A percentile compares a stretch with the other conserved stretches of the same genome.
Evolutionary conservation across 1,284 basidiomycete species (phyloP).

Genomic region (Ustilago hordei): DNA sequence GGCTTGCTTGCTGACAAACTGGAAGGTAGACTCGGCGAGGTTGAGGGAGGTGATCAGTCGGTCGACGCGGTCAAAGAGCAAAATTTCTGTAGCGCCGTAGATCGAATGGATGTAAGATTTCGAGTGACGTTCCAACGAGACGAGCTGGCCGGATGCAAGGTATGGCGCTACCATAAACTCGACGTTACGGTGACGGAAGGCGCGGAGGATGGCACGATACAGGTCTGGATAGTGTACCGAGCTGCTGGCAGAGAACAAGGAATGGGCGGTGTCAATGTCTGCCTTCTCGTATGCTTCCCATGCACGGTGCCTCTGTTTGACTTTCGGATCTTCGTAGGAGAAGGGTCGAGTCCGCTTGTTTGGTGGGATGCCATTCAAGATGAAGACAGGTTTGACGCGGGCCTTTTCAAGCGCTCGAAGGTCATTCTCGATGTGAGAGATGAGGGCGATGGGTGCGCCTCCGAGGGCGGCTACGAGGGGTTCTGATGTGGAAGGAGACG

Average conservation of each 20-base stretch:
- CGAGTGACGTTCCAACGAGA: constrained; percentile 91
- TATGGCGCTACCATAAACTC: constrained; percentile 98
- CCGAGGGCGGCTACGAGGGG: constrained; percentile 93
- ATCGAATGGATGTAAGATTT: constrained; percentile 96
- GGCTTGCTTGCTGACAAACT: constrained; percentile 83
- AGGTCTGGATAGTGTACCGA: constrained; percentile 78
- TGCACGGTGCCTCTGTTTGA: constrained; percentile 57
- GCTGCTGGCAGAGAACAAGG: constrained; percentile 81
- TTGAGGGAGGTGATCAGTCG: constrained; percentile 87
- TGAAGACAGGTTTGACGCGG: constrained; percentile 95
- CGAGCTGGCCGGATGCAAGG: constrained; percentile 88
- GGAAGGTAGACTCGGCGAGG: constrained; percentile 73
- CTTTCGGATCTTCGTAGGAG: constrained; percentile 63
- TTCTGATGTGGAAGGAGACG: constrained; percentile 81
- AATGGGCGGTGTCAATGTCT: constrained; percentile 82
- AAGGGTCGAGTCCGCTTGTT: constrained; percentile 60
- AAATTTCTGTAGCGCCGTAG: constrained; percentile 87
- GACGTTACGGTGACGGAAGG: constrained; percentile 93
- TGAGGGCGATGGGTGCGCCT: constrained; percentile 80
- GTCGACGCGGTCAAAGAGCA: constrained; percentile 87
- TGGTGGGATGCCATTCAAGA: constrained; percentile 80
- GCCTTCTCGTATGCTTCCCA: constrained; percentile 68
- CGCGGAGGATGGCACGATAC: constrained; percentile 88
- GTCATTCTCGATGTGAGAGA: constrained; percentile 85
- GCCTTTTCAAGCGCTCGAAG: constrained; percentile 88